Evolutionary conservation across 2,329 filamentous ascomycete genomes (phyloP).

Genomic region (Alternaria postmessia): DNA sequence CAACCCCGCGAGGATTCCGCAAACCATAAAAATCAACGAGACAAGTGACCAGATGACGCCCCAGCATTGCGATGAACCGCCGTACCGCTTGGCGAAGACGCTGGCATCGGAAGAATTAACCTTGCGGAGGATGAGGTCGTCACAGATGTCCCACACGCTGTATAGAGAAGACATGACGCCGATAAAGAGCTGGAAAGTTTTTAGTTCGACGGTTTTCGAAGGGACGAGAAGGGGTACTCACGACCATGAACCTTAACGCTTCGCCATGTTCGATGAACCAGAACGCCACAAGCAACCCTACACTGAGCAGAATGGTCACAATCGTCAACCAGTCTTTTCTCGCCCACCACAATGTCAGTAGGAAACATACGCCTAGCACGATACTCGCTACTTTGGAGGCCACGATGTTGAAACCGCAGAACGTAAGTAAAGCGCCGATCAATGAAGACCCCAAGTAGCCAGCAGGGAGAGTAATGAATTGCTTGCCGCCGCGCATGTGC

Average conservation of each 20-base stretch:
- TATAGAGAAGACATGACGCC: conserved; percentile 84
- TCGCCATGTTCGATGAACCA: conserved; percentile 84
- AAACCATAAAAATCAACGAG: conserved; percentile 74
- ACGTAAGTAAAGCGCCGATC: conserved; percentile 79
- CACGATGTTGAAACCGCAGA: conserved; percentile 82
- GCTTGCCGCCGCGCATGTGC: conserved; percentile 76
- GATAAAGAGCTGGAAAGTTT: conserved; percentile 69
- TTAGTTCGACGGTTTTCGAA: not conserved
- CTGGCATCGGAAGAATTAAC: conserved; percentile 82
- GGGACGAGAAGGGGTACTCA: conserved; percentile 46
- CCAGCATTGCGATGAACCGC: conserved; percentile 82
- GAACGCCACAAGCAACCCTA: conserved; percentile 74
- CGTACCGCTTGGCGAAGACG: conserved; percentile 79
- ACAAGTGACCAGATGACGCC: conserved; percentile 80
- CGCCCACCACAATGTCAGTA: conserved; percentile 84
- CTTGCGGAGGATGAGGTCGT: conserved; percentile 81
- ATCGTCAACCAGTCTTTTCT: conserved; percentile 81
- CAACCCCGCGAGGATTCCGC: conserved; percentile 76
- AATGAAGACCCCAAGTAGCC: conserved; percentile 80
- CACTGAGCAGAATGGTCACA: conserved; percentile 71
- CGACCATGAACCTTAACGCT: conserved; percentile 74
- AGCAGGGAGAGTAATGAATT: conserved; percentile 75
- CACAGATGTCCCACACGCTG: conserved; percentile 85
- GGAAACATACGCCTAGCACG: conserved; percentile 74
- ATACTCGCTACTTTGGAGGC: conserved; percentile 82